phyloP scores from a whole-genome alignment of 345 rosid genomes.

The Eucalyptus pumila region DNA sequence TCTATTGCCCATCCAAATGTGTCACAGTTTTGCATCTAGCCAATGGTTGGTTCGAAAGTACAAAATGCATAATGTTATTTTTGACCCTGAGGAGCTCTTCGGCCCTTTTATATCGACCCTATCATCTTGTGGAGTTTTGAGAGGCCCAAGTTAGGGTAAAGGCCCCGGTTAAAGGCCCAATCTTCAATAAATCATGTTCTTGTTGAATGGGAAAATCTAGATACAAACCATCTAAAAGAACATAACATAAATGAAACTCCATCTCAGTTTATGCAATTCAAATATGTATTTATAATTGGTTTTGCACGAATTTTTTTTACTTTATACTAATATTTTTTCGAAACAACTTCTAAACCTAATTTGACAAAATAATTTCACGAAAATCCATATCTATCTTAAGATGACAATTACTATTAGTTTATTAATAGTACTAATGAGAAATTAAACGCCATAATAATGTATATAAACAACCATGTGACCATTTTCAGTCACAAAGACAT shows the following conservation, averaged over 20 bases:
- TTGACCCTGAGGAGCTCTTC: not conserved
- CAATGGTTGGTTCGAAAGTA: not conserved
- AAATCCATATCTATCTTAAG: not conserved
- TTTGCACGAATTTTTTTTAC: not conserved
- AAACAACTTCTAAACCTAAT: not conserved
- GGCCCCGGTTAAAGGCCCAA: not conserved
- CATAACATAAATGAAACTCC: not conserved
- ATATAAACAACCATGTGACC: not conserved
- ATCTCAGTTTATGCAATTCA: not conserved
- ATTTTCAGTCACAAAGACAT: not conserved
- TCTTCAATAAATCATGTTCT: not conserved
- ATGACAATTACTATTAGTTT: not conserved
- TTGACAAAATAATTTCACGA: not conserved
- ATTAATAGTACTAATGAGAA: not conserved
- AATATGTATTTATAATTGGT: not conserved
- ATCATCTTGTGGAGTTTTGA: not conserved
- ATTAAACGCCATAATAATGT: not conserved
- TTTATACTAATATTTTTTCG: not conserved
- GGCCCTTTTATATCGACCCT: not conserved
- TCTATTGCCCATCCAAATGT: not conserved
- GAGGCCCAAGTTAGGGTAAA: not conserved
- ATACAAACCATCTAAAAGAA: not conserved
- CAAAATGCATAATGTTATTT: not conserved
- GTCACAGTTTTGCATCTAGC: not conserved
- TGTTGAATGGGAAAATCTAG: not conserved